Percentiles rank a stretch among this genome's conserved stretches.
phyloP scores from a whole-genome alignment of 169 alveolate species.

The Eimeria sp. region DNA sequence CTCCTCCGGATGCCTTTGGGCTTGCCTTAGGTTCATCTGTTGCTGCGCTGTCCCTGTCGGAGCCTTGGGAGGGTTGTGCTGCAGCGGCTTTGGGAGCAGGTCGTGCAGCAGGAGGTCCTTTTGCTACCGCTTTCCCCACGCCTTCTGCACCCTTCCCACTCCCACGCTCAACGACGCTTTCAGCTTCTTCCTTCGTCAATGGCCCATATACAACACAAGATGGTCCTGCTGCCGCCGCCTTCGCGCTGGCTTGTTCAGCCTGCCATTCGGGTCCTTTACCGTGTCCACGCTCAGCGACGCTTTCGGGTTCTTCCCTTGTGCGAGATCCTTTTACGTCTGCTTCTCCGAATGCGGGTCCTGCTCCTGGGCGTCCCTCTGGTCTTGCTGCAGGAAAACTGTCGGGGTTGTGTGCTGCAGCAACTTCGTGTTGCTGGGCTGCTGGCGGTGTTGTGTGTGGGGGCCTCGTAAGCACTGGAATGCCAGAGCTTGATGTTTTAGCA shows the following conservation, averaged over 20 bases:
- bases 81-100: not conserved
- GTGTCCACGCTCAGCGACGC: no score
- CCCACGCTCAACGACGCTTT: not conserved
- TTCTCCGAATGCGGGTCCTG: not conserved
- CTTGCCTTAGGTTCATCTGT: no score
- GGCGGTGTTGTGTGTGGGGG: not conserved
- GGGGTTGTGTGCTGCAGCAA: no score
- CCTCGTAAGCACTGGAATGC: not conserved
- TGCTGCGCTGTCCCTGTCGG: not conserved
- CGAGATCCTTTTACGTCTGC: no score
- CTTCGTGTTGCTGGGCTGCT: no score
- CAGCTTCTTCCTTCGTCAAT: not conserved
- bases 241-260: not conserved
- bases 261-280: no score
- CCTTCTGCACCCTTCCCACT: not conserved
- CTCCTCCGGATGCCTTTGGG: no score
- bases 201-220: not conserved
- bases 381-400: not conserved
- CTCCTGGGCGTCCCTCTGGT: not conserved
- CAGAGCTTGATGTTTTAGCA: not conserved
- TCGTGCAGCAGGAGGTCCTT: slow-evolving; percentile 1
- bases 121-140: not conserved
- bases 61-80: not conserved
- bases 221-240: not conserved
- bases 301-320: no score